Conservation (phyloP, 805 yeast genomes). For the Candida endomychidarum region DNA sequence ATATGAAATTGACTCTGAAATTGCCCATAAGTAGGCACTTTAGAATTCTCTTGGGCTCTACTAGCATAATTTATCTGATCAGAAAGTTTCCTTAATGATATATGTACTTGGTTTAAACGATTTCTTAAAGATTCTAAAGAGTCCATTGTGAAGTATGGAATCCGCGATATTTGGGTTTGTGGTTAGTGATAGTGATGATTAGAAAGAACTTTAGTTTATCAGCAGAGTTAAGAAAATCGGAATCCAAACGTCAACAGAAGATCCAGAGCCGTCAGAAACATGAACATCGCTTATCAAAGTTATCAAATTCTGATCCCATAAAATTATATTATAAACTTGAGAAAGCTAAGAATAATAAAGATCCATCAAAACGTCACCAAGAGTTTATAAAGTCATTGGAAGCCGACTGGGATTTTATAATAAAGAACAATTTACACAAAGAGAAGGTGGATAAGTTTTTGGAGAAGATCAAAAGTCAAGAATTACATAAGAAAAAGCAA, state of each 20-base stretch:
- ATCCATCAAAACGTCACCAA: constrained; percentile 19
- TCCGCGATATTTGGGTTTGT: not conserved
- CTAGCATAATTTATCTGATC: constrained; percentile 38
- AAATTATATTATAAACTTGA: constrained; percentile 33
- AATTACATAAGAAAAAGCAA: constrained; percentile 17
- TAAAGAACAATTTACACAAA: constrained; percentile 33
- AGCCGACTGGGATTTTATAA: constrained; percentile 42
- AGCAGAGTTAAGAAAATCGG: constrained; percentile 36
- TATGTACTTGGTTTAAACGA: constrained; percentile 42
- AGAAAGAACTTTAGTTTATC: constrained; percentile 36
- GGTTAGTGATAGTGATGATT: constrained; percentile 20
- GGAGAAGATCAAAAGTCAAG: constrained; percentile 19
- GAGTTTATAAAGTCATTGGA: constrained; percentile 26
- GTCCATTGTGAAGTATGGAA: constrained; percentile 32
- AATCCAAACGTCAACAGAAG: constrained; percentile 33
- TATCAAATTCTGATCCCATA: constrained; percentile 35
- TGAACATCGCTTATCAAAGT: constrained; percentile 24
- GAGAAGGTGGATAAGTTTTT: constrained; percentile 27
- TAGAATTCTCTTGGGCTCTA: constrained; percentile 37
- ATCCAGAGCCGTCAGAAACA: constrained; percentile 39
- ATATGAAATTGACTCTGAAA: constrained; percentile 84
- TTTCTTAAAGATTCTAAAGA: constrained; percentile 42
- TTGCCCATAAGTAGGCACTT: constrained; percentile 53
- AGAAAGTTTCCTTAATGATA: constrained; percentile 36
- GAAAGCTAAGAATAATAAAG: constrained; percentile 20